Base-by-base conservation (phyloP, 148 eudicot genomes). In the Cornus controversa region DNA sequence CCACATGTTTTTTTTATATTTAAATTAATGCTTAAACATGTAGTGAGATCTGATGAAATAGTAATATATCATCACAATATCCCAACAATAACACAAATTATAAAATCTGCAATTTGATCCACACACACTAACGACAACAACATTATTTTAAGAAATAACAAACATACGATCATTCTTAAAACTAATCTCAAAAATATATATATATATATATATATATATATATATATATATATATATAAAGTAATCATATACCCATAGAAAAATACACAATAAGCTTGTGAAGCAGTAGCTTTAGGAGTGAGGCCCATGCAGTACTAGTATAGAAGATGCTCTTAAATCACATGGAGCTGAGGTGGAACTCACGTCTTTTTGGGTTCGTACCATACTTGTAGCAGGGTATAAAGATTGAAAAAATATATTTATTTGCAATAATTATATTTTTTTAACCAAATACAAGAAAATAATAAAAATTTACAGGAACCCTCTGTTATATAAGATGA, bases 261-360 rank as follows among this genome's bases (percentile, higher is more conserved):
- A 2, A 50, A 13, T 50, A 50, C 57, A 11, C 15, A 50, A 3
- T 50, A 50, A 50, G 18, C 4, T n/a, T n/a, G n/a, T n/a, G n/a
- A n/a, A n/a, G n/a, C 1, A 68, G 47, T 68, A 31, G 71, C 45
- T 3, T 67, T 66, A 13, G 36, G 69, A 66, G 36, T 66, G 69
- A 11, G 57, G 57, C 57, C 20, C 57, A 50, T 50, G 57, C 18
- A 3, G 57, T n/a, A n/a, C n/a, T n/a, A n/a, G n/a, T 13, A 3
- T 23, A 14, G 27, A 66, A 66, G 69, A 66, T 66, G 34, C 69
- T 66, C 37, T 20, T 20, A 2, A 24, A 70, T 10, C 72, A 70
- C 72, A 42, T 70, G 72, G 54, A 70, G 54, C 57, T 70, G 54
- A 70, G 54, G 72, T 42, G 72, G 72, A 11, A 73, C 67, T 42